Percentiles rank a stretch among this genome's conserved stretches.
Conservation (phyloP, 257 asterid genomes). For the Solanum dulcamara region DNA sequence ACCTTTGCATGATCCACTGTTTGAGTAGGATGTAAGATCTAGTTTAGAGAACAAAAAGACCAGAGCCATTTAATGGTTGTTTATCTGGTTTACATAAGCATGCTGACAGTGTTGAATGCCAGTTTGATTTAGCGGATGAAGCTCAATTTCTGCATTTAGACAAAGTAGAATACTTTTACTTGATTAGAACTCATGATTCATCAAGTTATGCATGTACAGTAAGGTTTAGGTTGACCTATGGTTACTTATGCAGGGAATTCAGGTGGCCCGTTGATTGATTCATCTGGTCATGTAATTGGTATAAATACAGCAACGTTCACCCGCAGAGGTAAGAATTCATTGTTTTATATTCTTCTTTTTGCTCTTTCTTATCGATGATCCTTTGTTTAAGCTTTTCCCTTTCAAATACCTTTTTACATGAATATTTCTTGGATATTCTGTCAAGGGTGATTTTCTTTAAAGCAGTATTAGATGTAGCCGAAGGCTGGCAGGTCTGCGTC, state of each 20-base stretch:
- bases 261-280: slow-evolving; percentile 80
- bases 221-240: background rate
- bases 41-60: background rate
- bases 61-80: background rate
- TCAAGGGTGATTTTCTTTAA: background rate
- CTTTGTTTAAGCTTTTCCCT: background rate
- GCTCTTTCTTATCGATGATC: background rate
- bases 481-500: background rate
- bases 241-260: slow-evolving; percentile 54
- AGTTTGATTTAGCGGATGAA: background rate
- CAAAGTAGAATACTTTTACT: background rate
- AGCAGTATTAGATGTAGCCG: background rate
- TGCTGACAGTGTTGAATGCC: background rate
- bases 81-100: background rate
- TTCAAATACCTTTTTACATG: background rate
- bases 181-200: background rate
- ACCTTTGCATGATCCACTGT: background rate
- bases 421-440: background rate
- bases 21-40: background rate
- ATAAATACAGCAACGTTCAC: slow-evolving; percentile 88
- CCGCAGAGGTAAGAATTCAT: slow-evolving; percentile 46
- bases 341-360: background rate
- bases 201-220: background rate
- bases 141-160: background rate
- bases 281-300: slow-evolving; percentile 75